Conservation (phyloP, 1,284 basidiomycete genomes). For the Cystobasidiaceae sp. region DNA sequence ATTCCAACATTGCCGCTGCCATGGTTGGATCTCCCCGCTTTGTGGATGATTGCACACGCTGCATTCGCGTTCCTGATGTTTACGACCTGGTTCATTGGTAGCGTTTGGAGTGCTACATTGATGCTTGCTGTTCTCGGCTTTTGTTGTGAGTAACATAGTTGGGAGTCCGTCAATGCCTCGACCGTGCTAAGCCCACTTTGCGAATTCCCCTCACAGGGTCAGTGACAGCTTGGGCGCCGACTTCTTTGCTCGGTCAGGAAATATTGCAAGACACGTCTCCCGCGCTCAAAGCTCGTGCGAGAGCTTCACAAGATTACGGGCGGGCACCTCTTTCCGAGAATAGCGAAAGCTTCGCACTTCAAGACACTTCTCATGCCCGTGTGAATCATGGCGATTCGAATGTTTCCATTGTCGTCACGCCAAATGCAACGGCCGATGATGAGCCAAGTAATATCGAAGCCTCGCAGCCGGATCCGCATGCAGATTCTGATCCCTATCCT, state of each 20-base stretch:
- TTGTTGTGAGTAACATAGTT: conserved; percentile 3
- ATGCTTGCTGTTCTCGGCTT: conserved; percentile 13
- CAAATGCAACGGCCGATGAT: no score
- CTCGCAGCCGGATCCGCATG: neutral
- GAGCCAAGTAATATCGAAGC: neutral
- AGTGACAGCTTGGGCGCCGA: conserved; percentile 27
- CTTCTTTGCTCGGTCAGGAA: conserved; percentile 21
- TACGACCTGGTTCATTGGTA: conserved; percentile 48
- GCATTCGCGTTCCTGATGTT: conserved; percentile 61
- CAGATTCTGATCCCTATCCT: neutral
- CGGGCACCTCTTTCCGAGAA: neutral
- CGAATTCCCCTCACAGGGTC: neutral
- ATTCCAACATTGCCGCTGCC: conserved; percentile 36
- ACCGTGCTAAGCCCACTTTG: neutral
- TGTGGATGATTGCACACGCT: conserved; percentile 78
- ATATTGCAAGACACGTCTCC: conserved; percentile 21
- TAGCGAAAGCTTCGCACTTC: no score
- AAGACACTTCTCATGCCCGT: no score
- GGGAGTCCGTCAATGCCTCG: neutral
- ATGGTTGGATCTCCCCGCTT: conserved; percentile 59
- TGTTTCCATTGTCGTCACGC: no score
- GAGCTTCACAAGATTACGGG: neutral
- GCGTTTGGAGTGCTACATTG: conserved; percentile 40
- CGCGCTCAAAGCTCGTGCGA: neutral
- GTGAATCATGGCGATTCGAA: no score